Base-by-base conservation (phyloP, 345 rosid species). In the Kandelia obovata region DNA sequence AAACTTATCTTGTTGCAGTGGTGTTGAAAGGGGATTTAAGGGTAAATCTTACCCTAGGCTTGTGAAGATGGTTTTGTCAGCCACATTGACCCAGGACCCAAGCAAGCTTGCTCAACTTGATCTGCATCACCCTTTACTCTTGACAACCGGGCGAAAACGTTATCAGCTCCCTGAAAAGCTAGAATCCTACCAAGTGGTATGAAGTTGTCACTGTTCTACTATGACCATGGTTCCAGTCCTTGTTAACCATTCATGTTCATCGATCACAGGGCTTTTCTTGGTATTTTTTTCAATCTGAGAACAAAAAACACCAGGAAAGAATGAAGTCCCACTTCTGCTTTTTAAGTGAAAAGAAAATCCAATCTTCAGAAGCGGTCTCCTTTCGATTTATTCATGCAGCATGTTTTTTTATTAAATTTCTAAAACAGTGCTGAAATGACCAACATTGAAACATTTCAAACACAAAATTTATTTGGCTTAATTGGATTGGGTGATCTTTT, bases 71-170 rank as follows among this genome's bases (percentile, higher is more conserved):
- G 93, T 88, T 60, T 77, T 90, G 57, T 95, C 99, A 67, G 96
- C 99, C 65, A 95, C 99, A 15, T 85, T 92, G 75, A 90, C 99
- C 51, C 89, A 88, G 79, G 96, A 95, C 84, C 99, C 99, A 65
- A 85, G 96, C 87, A 95, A 95, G 85, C 96, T 95, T 71, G 83
- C 89, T 71, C 99, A 89, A 78, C 96, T 92, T 80, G 84, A 86
- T 77, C 79, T 95, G 69, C 97, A 88, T 82, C 97, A 95, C 74
- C 99, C 99, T 10, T 82, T 95, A 75, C 87, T 95, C 77, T 77
- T 95, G 86, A 87, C 96, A 47, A 83, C 86, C 11, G 98, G 99
- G 70, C 69, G 76, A 76, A 85, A 73, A 35, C 87, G 96, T 63
- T 95, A 92, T 77, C 83, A 72, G 65, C 86, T 95, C 59, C 96